phyloP scores from a whole-genome alignment of 768 basidiomycete species.

The Lactarius psammicola region DNA sequence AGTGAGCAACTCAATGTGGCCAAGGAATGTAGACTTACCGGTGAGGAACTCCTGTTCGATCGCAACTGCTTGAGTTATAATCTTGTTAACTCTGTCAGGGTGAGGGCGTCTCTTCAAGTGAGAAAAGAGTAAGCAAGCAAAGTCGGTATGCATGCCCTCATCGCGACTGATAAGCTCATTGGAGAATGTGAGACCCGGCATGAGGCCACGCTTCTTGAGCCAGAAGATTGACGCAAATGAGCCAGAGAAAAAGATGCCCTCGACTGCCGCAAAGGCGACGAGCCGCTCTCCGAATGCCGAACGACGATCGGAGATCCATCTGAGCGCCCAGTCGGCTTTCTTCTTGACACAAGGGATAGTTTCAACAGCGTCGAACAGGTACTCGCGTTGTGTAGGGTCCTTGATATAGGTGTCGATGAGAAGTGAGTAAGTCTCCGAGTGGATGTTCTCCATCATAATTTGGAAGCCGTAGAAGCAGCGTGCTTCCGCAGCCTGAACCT shows the following conservation, averaged over 20 bases:
- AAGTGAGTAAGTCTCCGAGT: slow-evolving; percentile 95
- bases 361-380: slow-evolving; percentile 90
- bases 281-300: slow-evolving; percentile 88
- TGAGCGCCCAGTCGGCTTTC: slow-evolving; percentile 94
- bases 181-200: slow-evolving; percentile 95
- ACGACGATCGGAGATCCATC: slow-evolving; percentile 81
- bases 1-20: not conserved
- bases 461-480: slow-evolving; percentile 98
- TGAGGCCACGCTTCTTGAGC: slow-evolving; percentile 96
- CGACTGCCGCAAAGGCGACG: slow-evolving; percentile 92
- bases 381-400: slow-evolving; percentile 68
- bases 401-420: slow-evolving; percentile 95
- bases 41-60: slow-evolving; percentile 88
- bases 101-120: slow-evolving; percentile 81
- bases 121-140: slow-evolving; percentile 86
- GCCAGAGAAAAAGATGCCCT: slow-evolving; percentile 96
- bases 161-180: slow-evolving; percentile 96
- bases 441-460: slow-evolving; percentile 98
- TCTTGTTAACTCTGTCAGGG: slow-evolving; percentile 64
- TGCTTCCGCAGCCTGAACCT: slow-evolving; percentile 90
- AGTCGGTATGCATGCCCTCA: slow-evolving; percentile 96
- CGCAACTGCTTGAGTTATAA: slow-evolving; percentile 79
- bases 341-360: slow-evolving; percentile 90
- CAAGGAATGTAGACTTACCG: slow-evolving; percentile 43
- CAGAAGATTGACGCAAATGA: slow-evolving; percentile 94